Percentiles rank a stretch among this genome's conserved stretches.
Conservation (phyloP, 2,329 filamentous ascomycete genomes). For the Clonostachys chloroleuca region DNA sequence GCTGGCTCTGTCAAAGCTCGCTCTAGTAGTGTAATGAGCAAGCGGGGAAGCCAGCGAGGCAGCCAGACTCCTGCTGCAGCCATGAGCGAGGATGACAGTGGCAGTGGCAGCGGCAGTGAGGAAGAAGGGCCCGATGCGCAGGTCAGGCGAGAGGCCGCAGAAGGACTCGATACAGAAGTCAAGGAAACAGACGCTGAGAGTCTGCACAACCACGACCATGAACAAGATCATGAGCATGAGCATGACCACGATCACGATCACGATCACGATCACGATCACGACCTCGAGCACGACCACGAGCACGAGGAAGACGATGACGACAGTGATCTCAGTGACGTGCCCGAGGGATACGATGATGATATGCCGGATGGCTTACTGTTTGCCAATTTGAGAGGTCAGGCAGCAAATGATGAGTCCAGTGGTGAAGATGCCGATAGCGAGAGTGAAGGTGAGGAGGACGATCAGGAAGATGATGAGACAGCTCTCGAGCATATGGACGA, state of each 20-base stretch:
- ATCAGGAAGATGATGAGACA: conserved; percentile 11
- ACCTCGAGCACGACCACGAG: conserved; percentile 4
- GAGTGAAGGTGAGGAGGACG: conserved; percentile 22
- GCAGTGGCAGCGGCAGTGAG: conserved; percentile 13
- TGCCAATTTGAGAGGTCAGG: conserved; percentile 33
- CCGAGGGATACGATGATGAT: conserved; percentile 53
- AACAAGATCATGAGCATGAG: conserved; percentile 8
- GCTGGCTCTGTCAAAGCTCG: conserved; percentile 37
- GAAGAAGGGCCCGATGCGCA: conserved; percentile 33
- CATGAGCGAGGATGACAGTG: conserved; percentile 18
- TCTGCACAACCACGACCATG: conserved; percentile 4
- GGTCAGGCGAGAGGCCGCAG: conserved; percentile 24
- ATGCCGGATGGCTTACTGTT: conserved; percentile 49
- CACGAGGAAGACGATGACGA: conserved; percentile 50
- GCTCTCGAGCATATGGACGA: conserved; percentile 8
- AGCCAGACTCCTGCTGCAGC: conserved; percentile 29
- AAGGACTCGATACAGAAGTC: conserved; percentile 33
- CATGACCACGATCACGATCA: conserved; percentile 7
- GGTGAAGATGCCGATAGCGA: conserved; percentile 28
- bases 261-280: conserved; percentile 9
- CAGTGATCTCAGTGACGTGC: conserved; percentile 64
- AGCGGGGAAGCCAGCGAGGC: conserved; percentile 42
- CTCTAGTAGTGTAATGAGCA: conserved; percentile 24
- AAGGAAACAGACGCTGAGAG: conserved; percentile 28
- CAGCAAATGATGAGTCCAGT: conserved; percentile 19